These are phyloP conservation scores for Cyclostephanos invisitatus DNA, from an alignment of 108 stramenopile species.

Conservation along the genomic window DNA sequence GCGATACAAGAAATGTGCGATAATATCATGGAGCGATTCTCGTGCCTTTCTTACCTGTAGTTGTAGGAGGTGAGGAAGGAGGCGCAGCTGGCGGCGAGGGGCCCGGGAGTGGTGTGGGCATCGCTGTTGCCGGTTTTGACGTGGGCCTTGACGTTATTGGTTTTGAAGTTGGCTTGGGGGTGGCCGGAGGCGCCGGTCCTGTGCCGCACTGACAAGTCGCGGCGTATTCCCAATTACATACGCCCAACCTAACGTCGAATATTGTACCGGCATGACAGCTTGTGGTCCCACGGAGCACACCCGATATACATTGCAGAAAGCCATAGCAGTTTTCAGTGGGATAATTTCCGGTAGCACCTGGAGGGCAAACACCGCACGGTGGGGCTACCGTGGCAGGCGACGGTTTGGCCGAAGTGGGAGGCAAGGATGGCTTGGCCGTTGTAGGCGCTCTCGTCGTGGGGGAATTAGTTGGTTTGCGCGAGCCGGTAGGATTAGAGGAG, in stretches of 20 bases:
- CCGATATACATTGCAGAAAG: neutral
- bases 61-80: no score
- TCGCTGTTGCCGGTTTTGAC: neutral
- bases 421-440: neutral
- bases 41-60: neutral
- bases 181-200: neutral
- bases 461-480: neutral
- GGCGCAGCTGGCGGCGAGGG: no score
- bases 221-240: neutral
- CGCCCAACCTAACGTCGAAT: neutral
- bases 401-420: neutral
- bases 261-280: neutral
- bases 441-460: neutral
- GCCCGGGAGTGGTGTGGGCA: neutral
- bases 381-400: neutral
- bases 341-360: neutral
- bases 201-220: slow-evolving; percentile 1
- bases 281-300: neutral
- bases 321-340: neutral
- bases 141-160: neutral
- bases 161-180: neutral
- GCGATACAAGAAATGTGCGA: neutral
- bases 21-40: neutral
- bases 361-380: neutral
- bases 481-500: no score